Base-by-base conservation (phyloP, 495 filamentous ascomycete genomes). In the Alectoria sarmentosa region DNA sequence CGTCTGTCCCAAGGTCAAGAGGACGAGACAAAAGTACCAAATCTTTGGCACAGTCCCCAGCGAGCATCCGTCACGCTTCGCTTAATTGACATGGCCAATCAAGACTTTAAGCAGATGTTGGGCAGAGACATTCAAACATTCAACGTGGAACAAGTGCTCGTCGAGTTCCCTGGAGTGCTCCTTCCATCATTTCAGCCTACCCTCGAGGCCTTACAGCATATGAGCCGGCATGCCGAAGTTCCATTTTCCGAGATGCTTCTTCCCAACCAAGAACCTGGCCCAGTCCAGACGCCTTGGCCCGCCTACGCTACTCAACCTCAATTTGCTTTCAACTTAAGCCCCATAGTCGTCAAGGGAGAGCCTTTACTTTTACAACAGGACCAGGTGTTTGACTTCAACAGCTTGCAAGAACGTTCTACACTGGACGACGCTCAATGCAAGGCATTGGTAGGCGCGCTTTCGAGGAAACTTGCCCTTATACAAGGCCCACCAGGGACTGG, bases 401-500 rank as follows among this genome's bases (percentile, higher is more conserved):
- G 71, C 88, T 17, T 65, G 69, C n/a, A 61, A 71, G 5, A 65
- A 73, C 48, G n/a, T n/a, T 80, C 84, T 1, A 78, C 71, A 6
- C 80, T 89, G 3, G 87, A 90, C 64, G 66, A 77, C 34, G 79
- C 77, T 0, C 88, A 95, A 70, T 79, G 19, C 49, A 70, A 0
- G 83, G 86, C 6, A 71, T 90, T 21, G 69, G 88, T 4, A n/a
- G 70, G 78, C 36, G 76, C 83, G 21, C 74, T 95, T 5, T 79
- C 76, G 3, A 77, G 80, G 5, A 74, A 74, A 7, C 66, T 91
- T 30, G 83, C 83, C 10, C 74, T 91, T 0, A 88, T 92, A 38
- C 89, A 94, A 77, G 90, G 90, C 0, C 90, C 90, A 0, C 90
- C 90, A 6, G 90, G 90, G 1, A 92, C 89, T 4, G 90, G 90